Evolutionary conservation across 2,329 filamentous ascomycete genomes (phyloP).

Genomic region (Tympanopsis confertula): DNA sequence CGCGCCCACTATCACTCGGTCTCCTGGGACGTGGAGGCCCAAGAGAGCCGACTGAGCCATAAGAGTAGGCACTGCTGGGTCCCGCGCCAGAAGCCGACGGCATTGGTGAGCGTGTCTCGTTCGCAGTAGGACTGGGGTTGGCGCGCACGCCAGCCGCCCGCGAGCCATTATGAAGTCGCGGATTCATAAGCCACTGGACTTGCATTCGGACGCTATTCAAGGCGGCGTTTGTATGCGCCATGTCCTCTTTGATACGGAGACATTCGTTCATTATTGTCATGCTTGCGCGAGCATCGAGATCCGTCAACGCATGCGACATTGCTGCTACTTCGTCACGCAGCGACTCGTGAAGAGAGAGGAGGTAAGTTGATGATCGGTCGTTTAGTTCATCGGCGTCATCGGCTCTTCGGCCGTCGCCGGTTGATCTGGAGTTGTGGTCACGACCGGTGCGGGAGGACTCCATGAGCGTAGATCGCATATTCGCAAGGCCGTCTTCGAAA

Average conservation of each 20-base stretch:
- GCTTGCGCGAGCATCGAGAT: constrained; percentile 46
- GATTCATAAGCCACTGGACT: constrained; percentile 49
- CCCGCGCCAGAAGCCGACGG: constrained; percentile 1
- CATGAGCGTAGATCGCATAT: constrained; percentile 21
- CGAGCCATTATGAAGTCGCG: constrained; percentile 32
- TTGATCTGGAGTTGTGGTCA: constrained; percentile 6
- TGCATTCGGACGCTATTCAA: constrained; percentile 47
- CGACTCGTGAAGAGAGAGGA: constrained; percentile 48
- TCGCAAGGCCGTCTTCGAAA: constrained; percentile 28
- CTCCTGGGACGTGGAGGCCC: constrained; percentile 16
- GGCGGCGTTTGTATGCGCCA: constrained; percentile 47
- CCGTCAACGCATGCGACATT: constrained; percentile 38
- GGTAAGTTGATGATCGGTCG: constrained; percentile 31
- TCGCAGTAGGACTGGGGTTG: neutral
- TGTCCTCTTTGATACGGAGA: constrained; percentile 47
- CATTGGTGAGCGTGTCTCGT: neutral
- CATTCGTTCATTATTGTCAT: constrained; percentile 54
- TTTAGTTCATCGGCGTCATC: neutral
- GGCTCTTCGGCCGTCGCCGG: no score
- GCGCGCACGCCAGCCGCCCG: constrained; percentile 6
- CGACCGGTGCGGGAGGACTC: constrained; percentile 14
- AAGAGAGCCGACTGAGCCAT: constrained; percentile 6
- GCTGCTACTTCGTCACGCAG: constrained; percentile 46
- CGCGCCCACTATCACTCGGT: constrained; percentile 23
- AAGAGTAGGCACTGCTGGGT: constrained; percentile 1